Evolutionary conservation across 2,329 filamentous ascomycete genomes (phyloP), one percentile per base, ranked within the genome.

Genomic region (Gaeumannomyces sp.): DNA sequence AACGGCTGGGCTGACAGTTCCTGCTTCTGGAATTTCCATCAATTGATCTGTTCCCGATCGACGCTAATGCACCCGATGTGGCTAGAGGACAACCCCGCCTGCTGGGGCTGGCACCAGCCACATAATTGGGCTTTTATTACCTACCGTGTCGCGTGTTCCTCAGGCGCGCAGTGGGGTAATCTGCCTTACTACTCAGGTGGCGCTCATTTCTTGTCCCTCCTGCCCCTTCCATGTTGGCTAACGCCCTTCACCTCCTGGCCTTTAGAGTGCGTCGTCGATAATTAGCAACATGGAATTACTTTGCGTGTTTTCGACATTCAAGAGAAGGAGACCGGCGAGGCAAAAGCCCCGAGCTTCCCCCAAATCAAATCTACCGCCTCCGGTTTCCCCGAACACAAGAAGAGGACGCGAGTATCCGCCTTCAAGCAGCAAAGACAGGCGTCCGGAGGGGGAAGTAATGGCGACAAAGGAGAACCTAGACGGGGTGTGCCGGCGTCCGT

Each of bases 341-440:
- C 86, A 28, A 88, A 85, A 68, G 82, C 90, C 5, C 88, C 89
- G 11, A 81, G 81, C 56, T 85, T 87, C 13, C 88, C 89, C 19
- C 82, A 83, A 60, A 78, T 85, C 57, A 85, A 85, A 63, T 77
- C 79, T 13, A 78, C 81, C 27, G 76, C 81, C 5, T 87, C 85
- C 16, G 95, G 95, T 1, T 98, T 98, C 70, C 95, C 95, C n/a
- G 86, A 88, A 66, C 93, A 93, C 75, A 95, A 90, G 75, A 92
- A 91, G 74, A 87, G 93, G 69, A 83, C 81, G 65, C 84, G 85
- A 65, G 77, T 85, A 10, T 97, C 93, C 1, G 85, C 89, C 1
- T 97, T 97, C 79, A 96, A 92, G 74, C 88, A 91, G 71, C 85
- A 87, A 72, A 81, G 85, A 67, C 77, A 80, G 63, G 64, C 19